Evolutionary conservation across 805 yeast genomes (phyloP), one percentile per base, ranked within the genome.

Genomic region (Hyphopichia homilentoma): DNA sequence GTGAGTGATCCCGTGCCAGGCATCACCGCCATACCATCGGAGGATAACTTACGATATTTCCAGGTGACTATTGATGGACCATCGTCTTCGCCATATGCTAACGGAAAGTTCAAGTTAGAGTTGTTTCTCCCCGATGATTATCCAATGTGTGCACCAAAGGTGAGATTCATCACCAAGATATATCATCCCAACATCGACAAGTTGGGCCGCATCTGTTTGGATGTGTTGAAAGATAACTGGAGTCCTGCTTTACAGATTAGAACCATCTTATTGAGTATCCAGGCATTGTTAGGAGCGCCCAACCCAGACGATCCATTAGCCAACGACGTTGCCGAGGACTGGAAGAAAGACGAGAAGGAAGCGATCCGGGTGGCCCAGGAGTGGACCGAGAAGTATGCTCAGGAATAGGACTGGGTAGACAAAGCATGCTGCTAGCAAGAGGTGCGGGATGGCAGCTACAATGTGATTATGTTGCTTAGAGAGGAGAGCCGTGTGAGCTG

Each of bases 291-390:
- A 32, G 96, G 95, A 2, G 88, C 96, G 4, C 98, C 98, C 7
- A 93, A 93, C 50, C 98, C 98, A 12, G 96, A 93, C 55, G 98
- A 93, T 60, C 98, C 98, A 2, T 70, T 93, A 45, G 97, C 97
- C 13, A 93, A 93, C 52, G 97, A 93, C 45, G 98, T 93, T 25
- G 98, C 98, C 2, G 89, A 87, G 46, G 90, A 84, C 40, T 93
- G 98, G 97, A 83, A 90, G 53, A 82, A 78, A 43, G 77, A 93
- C 49, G 95, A 88, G 59, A 65, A 70, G 25, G 68, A 68, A 40
- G 98, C 97, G 15, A 80, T 88, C 33, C 73, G 64, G 9, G 88
- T 83, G 15, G 98, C 97, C 6, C 63, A 58, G 42, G 81, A 79
- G 43, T 83, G 89, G 90, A 83, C 90, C 0, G 59, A 57, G 41